Evolutionary conservation across 208 protist genomes (phyloP).

Genomic region (Vickermania ingenoplastis): DNA sequence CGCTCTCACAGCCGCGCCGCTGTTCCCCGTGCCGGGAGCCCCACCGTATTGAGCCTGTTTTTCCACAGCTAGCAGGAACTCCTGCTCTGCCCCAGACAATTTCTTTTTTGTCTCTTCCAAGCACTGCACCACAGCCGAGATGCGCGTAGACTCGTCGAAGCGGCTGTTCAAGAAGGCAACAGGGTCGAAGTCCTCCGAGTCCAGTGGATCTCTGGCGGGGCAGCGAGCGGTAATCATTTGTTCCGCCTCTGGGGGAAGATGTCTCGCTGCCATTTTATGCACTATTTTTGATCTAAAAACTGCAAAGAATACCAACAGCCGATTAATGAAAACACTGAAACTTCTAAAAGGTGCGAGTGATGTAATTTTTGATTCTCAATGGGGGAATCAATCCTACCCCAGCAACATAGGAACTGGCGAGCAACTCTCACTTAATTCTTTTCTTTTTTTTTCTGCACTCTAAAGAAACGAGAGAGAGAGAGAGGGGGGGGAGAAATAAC

Average conservation of each 20-base stretch:
- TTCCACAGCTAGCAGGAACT: constrained; percentile 87
- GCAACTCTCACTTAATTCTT: no score
- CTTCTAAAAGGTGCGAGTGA: no score
- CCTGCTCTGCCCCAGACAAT: constrained; percentile 77
- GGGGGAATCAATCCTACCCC: no score
- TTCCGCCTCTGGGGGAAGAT: constrained; percentile 57
- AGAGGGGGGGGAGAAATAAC: no score
- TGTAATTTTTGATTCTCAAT: no score
- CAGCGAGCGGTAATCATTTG: constrained; percentile 70
- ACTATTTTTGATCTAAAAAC: no score
- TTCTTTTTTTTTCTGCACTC: no score
- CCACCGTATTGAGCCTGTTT: constrained; percentile 67
- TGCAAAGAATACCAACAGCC: background rate
- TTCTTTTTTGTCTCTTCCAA: constrained; percentile 75
- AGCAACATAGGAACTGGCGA: no score
- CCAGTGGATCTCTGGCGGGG: constrained; percentile 65
- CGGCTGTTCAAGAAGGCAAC: constrained; percentile 90
- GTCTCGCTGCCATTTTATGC: constrained; percentile 12
- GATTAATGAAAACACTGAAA: no score
- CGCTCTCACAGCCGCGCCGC: constrained; percentile 11
- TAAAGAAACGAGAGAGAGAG: no score
- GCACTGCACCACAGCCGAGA: constrained; percentile 76
- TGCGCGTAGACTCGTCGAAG: constrained; percentile 85
- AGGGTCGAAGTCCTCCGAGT: constrained; percentile 83
- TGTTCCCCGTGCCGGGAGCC: constrained; percentile 51